Percentiles rank a stretch among this genome's conserved stretches.
Evolutionary conservation across 2,329 filamentous ascomycete genomes (phyloP).

Genomic region (Thermothelomyces thermophilus): DNA sequence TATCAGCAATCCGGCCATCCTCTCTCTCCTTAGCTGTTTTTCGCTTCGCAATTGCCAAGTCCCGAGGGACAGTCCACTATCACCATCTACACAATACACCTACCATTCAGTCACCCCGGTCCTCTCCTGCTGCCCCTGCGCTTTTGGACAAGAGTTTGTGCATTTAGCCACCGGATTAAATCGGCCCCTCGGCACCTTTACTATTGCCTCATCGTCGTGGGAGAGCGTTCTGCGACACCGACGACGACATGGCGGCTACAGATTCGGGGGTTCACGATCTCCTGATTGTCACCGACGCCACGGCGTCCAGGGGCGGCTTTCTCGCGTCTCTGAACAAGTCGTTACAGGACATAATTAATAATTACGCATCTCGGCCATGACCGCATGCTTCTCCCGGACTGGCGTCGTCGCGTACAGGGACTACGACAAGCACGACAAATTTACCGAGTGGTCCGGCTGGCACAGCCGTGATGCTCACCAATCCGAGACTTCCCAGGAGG

Average conservation of each 20-base stretch:
- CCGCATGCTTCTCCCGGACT: constrained; percentile 43
- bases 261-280: constrained; percentile 34
- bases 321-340: constrained; percentile 38
- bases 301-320: constrained; percentile 39
- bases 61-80: too few species aligned
- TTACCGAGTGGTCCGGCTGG: constrained; percentile 48
- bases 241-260: constrained; percentile 6
- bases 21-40: too few species aligned
- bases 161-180: neutral
- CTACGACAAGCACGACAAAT: constrained; percentile 29
- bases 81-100: too few species aligned
- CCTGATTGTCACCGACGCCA: constrained; percentile 41
- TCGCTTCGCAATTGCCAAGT: too few species aligned
- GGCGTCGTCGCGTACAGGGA: constrained; percentile 46
- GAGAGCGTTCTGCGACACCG: too few species aligned
- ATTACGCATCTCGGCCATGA: constrained; percentile 42
- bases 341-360: constrained; percentile 45
- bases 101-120: too few species aligned
- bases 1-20: too few species aligned
- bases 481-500: constrained; percentile 27
- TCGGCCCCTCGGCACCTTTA: neutral
- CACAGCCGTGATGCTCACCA: constrained; percentile 20
- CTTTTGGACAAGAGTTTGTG: too few species aligned
- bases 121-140: too few species aligned
- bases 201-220: neutral